A percentile compares a stretch with the other conserved stretches of the same genome.
phyloP scores from a whole-genome alignment of 805 yeast species.

The Jamesozyma piceae region DNA sequence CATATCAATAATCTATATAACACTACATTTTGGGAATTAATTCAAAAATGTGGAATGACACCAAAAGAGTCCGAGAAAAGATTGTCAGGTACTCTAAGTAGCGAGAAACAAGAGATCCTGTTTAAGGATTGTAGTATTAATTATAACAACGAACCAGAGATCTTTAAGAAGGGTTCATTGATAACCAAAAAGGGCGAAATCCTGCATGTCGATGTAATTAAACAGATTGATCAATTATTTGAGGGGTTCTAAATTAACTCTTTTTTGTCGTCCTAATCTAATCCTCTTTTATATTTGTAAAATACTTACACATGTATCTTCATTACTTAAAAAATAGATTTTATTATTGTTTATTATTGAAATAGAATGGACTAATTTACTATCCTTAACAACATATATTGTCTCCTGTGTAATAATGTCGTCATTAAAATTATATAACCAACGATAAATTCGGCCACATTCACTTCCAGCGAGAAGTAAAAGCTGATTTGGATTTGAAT shows the following conservation, averaged over 20 bases:
- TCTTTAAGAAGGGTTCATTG: slow-evolving; percentile 69
- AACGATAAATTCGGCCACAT: slow-evolving; percentile 11
- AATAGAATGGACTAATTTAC: slow-evolving; percentile 2
- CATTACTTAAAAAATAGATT: slow-evolving; percentile 9
- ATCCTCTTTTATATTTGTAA: slow-evolving; percentile 3
- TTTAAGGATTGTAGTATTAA: slow-evolving; percentile 72
- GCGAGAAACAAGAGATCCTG: slow-evolving; percentile 83
- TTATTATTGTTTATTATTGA: slow-evolving; percentile 2
- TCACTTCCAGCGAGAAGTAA: slow-evolving; percentile 17
- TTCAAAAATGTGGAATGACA: slow-evolving; percentile 54
- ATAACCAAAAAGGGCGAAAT: slow-evolving; percentile 47
- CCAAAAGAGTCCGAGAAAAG: slow-evolving; percentile 74
- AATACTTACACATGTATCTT: slow-evolving; percentile 5
- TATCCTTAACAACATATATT: slow-evolving; percentile 1
- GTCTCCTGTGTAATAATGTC: slow-evolving; percentile 5
- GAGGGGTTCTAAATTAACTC: slow-evolving; percentile 17
- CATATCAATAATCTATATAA: slow-evolving; percentile 93
- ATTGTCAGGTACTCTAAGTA: slow-evolving; percentile 67
- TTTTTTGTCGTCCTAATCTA: background rate
- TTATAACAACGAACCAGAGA: slow-evolving; percentile 83
- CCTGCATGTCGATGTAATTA: slow-evolving; percentile 34
- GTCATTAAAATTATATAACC: slow-evolving; percentile 12
- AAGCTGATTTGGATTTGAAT: slow-evolving; percentile 3
- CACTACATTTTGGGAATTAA: slow-evolving; percentile 85
- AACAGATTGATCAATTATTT: slow-evolving; percentile 31